A percentile compares a stretch with the other conserved stretches of the same genome.
These are phyloP conservation scores for Alternaria infectoria DNA, from an alignment of 2,329 filamentous ascomycete genomes.

Conservation along the genomic window DNA sequence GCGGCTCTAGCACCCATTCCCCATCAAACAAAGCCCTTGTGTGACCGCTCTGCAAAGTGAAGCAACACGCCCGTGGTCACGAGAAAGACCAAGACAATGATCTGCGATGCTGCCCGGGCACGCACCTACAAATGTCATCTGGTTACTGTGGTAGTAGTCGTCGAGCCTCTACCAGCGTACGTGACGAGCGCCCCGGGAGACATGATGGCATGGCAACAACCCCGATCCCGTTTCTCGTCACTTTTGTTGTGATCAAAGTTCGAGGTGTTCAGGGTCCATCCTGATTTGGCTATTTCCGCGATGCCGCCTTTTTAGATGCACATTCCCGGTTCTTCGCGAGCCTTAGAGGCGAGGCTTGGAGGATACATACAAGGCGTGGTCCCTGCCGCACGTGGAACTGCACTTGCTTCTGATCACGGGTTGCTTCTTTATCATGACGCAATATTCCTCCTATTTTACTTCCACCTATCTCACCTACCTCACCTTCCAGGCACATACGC, in stretches of 20 bases:
- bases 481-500: background rate
- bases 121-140: slow-evolving; percentile 1
- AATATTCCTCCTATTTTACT: background rate
- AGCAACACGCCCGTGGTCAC: slow-evolving; percentile 1
- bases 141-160: background rate
- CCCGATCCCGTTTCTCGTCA: background rate
- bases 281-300: background rate
- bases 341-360: too few species aligned
- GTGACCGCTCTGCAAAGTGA: slow-evolving; percentile 4
- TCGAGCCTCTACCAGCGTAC: background rate
- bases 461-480: background rate
- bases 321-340: background rate
- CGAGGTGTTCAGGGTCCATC: background rate
- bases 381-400: slow-evolving; percentile 6
- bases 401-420: background rate
- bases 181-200: background rate
- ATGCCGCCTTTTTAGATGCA: background rate
- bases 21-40: background rate
- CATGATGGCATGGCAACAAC: background rate
- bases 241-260: background rate
- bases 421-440: background rate
- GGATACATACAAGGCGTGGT: background rate
- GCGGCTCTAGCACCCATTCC: slow-evolving; percentile 1
- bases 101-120: background rate
- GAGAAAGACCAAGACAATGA: background rate